Evolutionary conservation across 2,329 filamentous ascomycete genomes (phyloP).

Genomic region (Parastagonospora avenae): DNA sequence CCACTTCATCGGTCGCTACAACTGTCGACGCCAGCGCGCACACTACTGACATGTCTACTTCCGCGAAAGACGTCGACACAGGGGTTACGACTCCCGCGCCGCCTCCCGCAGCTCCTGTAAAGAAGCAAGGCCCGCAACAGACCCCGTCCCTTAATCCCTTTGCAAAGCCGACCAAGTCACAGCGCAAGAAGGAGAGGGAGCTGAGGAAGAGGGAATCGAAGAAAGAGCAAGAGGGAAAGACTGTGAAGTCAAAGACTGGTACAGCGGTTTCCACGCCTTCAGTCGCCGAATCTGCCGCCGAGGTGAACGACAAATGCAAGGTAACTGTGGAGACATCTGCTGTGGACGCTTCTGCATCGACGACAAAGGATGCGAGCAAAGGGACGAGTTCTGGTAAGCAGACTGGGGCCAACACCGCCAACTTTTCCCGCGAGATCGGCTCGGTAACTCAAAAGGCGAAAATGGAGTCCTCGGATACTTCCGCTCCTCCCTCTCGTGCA

Average conservation of each 20-base stretch:
- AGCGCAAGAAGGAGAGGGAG: conserved; percentile 40
- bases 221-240: conserved; percentile 28
- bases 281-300: not conserved
- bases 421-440: conserved; percentile 5
- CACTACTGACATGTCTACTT: not conserved
- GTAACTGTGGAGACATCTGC: not conserved
- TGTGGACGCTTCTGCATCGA: not conserved
- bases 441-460: conserved; percentile 22
- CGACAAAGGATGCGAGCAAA: not conserved
- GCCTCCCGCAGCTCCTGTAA: conserved; percentile 6
- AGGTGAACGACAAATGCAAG: conserved; percentile 5
- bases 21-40: not conserved
- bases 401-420: conserved; percentile 10
- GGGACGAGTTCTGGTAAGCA: conserved; percentile 13
- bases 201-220: conserved; percentile 45
- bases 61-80: not conserved
- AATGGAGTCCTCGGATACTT: not conserved
- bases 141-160: conserved; percentile 39
- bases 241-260: conserved; percentile 18
- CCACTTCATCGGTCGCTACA: not conserved
- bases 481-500: conserved; percentile 3
- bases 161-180: conserved; percentile 32
- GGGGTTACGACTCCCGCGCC: not conserved
- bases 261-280: not conserved
- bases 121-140: conserved; percentile 31